A percentile compares a stretch with the other conserved stretches of the same genome.
phyloP scores from a whole-genome alignment of 495 filamentous ascomycete genomes.

The Podospora fimiseda region DNA sequence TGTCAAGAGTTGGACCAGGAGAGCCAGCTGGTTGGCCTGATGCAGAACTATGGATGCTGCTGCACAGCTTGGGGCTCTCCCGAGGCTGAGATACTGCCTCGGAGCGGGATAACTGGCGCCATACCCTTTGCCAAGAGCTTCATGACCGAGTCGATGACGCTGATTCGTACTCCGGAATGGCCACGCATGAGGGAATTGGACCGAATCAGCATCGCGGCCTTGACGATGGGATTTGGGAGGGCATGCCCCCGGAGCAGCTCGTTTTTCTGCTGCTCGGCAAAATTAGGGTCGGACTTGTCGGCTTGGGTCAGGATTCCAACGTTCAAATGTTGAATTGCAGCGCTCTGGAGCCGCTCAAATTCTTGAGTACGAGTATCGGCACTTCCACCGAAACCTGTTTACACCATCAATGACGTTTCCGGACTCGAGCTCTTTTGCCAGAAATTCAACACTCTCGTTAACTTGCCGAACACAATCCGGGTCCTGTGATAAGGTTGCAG shows the following conservation, averaged over 20 bases:
- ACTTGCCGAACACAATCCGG: conserved; percentile 1
- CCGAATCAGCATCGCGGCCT: conserved; percentile 52
- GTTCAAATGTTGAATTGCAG: conserved; percentile 52
- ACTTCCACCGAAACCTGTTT: conserved; percentile 63
- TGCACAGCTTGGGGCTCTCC: conserved; percentile 55
- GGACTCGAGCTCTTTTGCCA: conserved; percentile 13
- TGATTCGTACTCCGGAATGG: conserved; percentile 49
- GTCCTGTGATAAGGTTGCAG: conserved; percentile 9
- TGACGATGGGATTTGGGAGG: conserved; percentile 47
- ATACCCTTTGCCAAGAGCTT: conserved; percentile 43
- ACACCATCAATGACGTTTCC: conserved; percentile 42
- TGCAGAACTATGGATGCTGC: conserved; percentile 48
- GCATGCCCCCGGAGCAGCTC: conserved; percentile 25
- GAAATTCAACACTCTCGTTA: conserved; percentile 18
- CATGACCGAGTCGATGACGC: conserved; percentile 42
- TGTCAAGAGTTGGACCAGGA: conserved; percentile 54
- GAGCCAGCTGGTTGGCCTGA: conserved; percentile 50
- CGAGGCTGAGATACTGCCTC: conserved; percentile 62
- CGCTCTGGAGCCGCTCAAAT: conserved; percentile 45
- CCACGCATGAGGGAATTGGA: conserved; percentile 52
- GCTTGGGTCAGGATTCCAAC: conserved; percentile 42
- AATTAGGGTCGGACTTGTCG: conserved; percentile 22
- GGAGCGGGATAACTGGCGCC: conserved; percentile 52
- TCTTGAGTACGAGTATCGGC: conserved; percentile 51
- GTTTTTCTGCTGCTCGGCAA: conserved; percentile 17